These are phyloP conservation scores for Kurtzmaniella quercitrusa DNA, from an alignment of 1,139 yeast genomes.

Conservation along the genomic window DNA sequence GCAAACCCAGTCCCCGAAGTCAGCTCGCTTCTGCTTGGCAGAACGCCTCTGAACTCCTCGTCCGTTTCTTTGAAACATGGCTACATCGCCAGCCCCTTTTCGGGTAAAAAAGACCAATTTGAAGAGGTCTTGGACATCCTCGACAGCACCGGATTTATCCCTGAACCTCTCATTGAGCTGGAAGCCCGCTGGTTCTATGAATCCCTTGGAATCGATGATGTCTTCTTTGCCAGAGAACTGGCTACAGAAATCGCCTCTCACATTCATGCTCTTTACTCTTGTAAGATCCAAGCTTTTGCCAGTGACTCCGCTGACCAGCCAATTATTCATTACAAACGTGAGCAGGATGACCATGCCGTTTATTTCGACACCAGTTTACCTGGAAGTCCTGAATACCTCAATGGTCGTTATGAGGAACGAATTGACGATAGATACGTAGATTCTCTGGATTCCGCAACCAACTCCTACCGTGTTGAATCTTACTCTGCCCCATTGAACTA, in stretches of 20 bases:
- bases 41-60: slow-evolving; percentile 27
- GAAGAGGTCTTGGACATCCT: slow-evolving; percentile 78
- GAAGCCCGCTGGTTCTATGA: slow-evolving; percentile 92
- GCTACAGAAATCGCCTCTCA: slow-evolving; percentile 80
- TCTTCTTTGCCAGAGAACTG: slow-evolving; percentile 83
- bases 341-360: slow-evolving; percentile 83
- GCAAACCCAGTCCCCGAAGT: slow-evolving; percentile 14
- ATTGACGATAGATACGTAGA: slow-evolving; percentile 82
- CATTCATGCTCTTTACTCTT: slow-evolving; percentile 82
- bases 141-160: slow-evolving; percentile 84
- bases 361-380: slow-evolving; percentile 71
- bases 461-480: slow-evolving; percentile 72
- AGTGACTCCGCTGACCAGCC: slow-evolving; percentile 32
- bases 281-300: slow-evolving; percentile 86
- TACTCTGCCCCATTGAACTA: slow-evolving; percentile 66
- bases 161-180: slow-evolving; percentile 76
- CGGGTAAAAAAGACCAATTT: slow-evolving; percentile 77
- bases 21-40: slow-evolving; percentile 21
- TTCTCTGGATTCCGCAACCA: slow-evolving; percentile 38
- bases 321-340: slow-evolving; percentile 69
- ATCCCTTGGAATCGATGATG: slow-evolving; percentile 83
- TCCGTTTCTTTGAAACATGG: slow-evolving; percentile 46
- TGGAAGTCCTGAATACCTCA: slow-evolving; percentile 26
- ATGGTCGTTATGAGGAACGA: slow-evolving; percentile 52
- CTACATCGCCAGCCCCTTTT: slow-evolving; percentile 70